phyloP scores from a whole-genome alignment of 257 asterid species.

The Ligustrum vulgare region DNA sequence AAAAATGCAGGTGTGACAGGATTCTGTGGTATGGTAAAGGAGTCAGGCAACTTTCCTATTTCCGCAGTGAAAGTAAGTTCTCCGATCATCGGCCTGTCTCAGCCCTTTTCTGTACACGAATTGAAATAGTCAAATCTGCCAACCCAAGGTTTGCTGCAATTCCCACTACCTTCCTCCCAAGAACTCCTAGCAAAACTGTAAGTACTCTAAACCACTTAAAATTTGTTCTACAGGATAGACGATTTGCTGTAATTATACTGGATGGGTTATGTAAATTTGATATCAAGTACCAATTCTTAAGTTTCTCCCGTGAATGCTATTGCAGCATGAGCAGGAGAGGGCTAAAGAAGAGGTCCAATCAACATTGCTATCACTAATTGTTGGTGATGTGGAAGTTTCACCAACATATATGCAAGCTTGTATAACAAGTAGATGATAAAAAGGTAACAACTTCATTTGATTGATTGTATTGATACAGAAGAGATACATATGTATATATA shows the following conservation, averaged over 20 bases:
- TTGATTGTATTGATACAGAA: constrained; percentile 24
- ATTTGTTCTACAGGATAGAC: background rate
- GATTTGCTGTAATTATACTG: background rate
- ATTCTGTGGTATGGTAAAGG: constrained; percentile 93
- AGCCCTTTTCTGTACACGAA: constrained; percentile 70
- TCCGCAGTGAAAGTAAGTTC: constrained; percentile 91
- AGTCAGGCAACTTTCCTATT: constrained; percentile 75
- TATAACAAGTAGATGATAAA: constrained; percentile 31
- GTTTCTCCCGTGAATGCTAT: constrained; percentile 10
- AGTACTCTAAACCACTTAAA: constrained; percentile 26
- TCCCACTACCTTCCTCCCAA: constrained; percentile 26
- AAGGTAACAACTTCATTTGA: constrained; percentile 15
- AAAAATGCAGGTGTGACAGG: constrained; percentile 83
- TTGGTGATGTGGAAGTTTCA: constrained; percentile 37
- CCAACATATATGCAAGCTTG: constrained; percentile 31
- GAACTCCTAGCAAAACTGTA: constrained; percentile 43
- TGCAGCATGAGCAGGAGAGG: constrained; percentile 39
- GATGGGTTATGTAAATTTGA: background rate
- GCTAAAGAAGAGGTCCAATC: constrained; percentile 38
- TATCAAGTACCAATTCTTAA: constrained; percentile 15
- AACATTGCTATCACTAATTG: constrained; percentile 46
- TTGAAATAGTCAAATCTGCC: constrained; percentile 40
- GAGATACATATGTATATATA: constrained; percentile 9
- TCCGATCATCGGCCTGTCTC: constrained; percentile 96
- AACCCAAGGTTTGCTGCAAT: constrained; percentile 32